Evolutionary conservation across 1,284 basidiomycete genomes (phyloP).

Genomic region (Ceratobasidium sp.): DNA sequence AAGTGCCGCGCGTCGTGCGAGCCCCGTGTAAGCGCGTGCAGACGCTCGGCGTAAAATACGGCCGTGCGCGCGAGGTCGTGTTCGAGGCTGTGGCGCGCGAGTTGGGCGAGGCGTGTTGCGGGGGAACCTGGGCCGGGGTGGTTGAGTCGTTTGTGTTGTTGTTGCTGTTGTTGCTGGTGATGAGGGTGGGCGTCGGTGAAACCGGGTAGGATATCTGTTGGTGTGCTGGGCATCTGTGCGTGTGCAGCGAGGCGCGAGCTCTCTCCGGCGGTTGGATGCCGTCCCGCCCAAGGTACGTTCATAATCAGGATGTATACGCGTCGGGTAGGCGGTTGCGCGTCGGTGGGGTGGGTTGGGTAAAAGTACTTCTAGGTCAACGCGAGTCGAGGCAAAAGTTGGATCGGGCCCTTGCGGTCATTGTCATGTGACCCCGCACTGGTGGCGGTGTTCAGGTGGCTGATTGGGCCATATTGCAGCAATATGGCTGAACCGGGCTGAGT

Average conservation of each 20-base stretch:
- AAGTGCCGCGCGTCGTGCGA: slow-evolving; percentile 85
- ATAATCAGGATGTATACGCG: background rate
- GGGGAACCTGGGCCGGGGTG: slow-evolving; percentile 12
- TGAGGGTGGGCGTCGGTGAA: slow-evolving; percentile 5
- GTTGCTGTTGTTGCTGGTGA: background rate
- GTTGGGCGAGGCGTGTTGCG: slow-evolving; percentile 27
- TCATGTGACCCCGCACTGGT: slow-evolving; percentile 20
- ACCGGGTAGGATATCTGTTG: slow-evolving; percentile 9
- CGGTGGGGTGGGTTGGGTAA: background rate
- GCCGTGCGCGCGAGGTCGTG: slow-evolving; percentile 79
- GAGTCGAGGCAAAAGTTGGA: slow-evolving; percentile 41
- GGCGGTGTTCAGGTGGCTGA: slow-evolving; percentile 13
- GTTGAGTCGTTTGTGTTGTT: slow-evolving; percentile 15
- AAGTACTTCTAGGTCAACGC: background rate
- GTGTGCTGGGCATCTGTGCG: slow-evolving; percentile 16
- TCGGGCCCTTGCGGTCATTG: slow-evolving; percentile 14
- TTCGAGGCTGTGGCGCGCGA: slow-evolving; percentile 67
- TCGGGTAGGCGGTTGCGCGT: background rate
- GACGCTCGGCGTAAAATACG: slow-evolving; percentile 82
- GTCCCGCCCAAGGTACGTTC: slow-evolving; percentile 34
- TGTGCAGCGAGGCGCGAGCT: slow-evolving; percentile 18
- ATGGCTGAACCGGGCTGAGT: too few species aligned
- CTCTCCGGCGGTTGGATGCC: background rate
- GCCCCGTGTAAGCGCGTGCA: slow-evolving; percentile 32
- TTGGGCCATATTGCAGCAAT: too few species aligned